Percentiles rank a stretch among this genome's conserved stretches.
Evolutionary conservation across 129 eudicot species (phyloP).

Genomic region (Cynara cardunculus): DNA sequence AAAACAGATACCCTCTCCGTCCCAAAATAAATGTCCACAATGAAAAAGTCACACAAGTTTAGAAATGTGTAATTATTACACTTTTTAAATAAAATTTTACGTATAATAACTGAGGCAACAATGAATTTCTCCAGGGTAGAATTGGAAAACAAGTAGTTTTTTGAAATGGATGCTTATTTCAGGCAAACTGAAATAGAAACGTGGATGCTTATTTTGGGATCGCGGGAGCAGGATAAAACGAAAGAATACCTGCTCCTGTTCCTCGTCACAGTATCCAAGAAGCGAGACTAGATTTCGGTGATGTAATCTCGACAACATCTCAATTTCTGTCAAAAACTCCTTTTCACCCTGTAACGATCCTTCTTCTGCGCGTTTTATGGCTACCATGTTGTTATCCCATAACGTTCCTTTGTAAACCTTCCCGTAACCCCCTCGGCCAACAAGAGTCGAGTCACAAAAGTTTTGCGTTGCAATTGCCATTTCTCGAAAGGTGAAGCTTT

Average conservation of each 20-base stretch:
- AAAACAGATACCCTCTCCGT: background rate
- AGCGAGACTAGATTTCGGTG: slow-evolving; percentile 83
- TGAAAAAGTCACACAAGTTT: background rate
- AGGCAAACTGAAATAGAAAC: background rate
- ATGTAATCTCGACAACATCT: slow-evolving; percentile 77
- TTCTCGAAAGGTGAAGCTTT: slow-evolving; percentile 67
- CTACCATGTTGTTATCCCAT: slow-evolving; percentile 50
- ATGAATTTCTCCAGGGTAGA: background rate
- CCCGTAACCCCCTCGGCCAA: slow-evolving; percentile 95
- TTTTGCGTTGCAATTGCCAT: slow-evolving; percentile 56
- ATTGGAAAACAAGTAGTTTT: background rate
- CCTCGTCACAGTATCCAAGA: slow-evolving; percentile 83
- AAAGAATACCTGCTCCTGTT: slow-evolving; percentile 66
- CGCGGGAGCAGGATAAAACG: background rate
- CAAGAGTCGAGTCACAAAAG: slow-evolving; percentile 44
- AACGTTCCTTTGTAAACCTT: slow-evolving; percentile 68
- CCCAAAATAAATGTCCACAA: background rate
- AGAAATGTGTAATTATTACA: background rate
- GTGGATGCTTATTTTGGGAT: background rate
- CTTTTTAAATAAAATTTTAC: background rate
- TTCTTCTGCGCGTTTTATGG: slow-evolving; percentile 82
- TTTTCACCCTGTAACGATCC: slow-evolving; percentile 88
- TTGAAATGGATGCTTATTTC: too few relatives aligned
- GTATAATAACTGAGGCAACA: background rate
- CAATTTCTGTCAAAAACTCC: slow-evolving; percentile 83